These are phyloP conservation scores for Plectosphaerella plurivora DNA, from an alignment of 2,329 filamentous ascomycete species.

Conservation along the genomic window DNA sequence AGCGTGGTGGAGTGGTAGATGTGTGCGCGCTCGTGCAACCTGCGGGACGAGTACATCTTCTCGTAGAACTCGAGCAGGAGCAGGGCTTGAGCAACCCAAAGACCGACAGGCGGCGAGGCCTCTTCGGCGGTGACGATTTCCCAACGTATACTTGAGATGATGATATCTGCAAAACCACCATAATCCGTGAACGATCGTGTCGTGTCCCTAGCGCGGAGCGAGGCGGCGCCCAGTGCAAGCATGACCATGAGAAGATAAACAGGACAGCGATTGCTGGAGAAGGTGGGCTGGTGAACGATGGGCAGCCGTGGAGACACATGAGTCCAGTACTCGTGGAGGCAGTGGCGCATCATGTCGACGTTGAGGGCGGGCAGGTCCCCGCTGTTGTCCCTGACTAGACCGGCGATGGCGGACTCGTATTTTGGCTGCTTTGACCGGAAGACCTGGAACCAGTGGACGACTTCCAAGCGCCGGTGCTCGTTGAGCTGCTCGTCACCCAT, in stretches of 20 bases:
- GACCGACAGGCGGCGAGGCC: conserved; percentile 74
- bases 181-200: conserved; percentile 43
- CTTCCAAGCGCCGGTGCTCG: conserved; percentile 38
- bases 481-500: conserved; percentile 38
- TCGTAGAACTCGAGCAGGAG: conserved; percentile 84
- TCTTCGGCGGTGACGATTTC: conserved; percentile 80
- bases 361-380: conserved; percentile 52
- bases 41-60: conserved; percentile 82
- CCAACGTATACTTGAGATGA: conserved; percentile 71
- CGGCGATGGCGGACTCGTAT: conserved; percentile 21
- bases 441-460: conserved; percentile 36
- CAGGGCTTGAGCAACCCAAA: conserved; percentile 86
- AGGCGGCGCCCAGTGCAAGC: conserved; percentile 79
- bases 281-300: conserved; percentile 84
- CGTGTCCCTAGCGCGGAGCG: conserved; percentile 62
- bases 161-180: conserved; percentile 49
- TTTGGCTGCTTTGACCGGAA: conserved; percentile 39
- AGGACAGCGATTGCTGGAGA: conserved; percentile 73
- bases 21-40: conserved; percentile 80
- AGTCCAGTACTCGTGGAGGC: conserved; percentile 83
- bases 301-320: conserved; percentile 82
- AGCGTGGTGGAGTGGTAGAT: conserved; percentile 86
- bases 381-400: conserved; percentile 16
- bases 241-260: conserved; percentile 75
- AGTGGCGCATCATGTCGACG: conserved; percentile 78